Base-by-base conservation (phyloP, 1,139 yeast species). In the Kurtzmaniella quercitrusa region DNA sequence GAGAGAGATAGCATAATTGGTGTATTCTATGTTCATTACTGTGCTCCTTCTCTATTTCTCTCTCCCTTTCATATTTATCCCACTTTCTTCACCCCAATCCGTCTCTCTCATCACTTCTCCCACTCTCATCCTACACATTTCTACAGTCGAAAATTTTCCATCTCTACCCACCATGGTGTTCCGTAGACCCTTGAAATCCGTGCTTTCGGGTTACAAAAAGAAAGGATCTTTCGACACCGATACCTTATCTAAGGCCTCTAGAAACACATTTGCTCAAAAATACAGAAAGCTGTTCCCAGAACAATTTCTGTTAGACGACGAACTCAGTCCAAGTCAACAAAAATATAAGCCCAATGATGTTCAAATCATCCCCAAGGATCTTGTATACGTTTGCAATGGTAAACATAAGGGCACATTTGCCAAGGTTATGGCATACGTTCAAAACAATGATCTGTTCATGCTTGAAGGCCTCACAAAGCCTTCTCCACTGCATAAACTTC, bases 341-440 rank as follows among this genome's bases (percentile, higher is more conserved):
- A 66, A 60, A 52, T 50, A 62, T 10, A 55, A 53, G 37, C 41
- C 63, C 33, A 62, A 63, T 42, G 56, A 68, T 23, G 60, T 63
- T 6, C 77, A 77, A 2, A 57, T 70, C 42, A 58, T 68, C 23
- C 62, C 59, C 40, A 76, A 77, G 6, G 79, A 73, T 56, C 55
- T 66, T 46, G 76, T 68, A 2, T 73, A 72, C 53, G 75, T 90
- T 42, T 70, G 81, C 25, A 72, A 73, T 43, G 97, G 96, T 16
- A 73, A 75, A 42, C 77, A 79, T 57, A 79, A 79, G 55, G 96
- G 96, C 19, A 82, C 79, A 19, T 74, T 90, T 15, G 81, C 91
- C 19, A 79, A 80, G 45, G 65, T 73, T 12, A 56, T 62, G 48
- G 49, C 56, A 36, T 64, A 65, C 41, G 54, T 63, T 29, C 59